Evolutionary conservation across 306 rosid genomes (phyloP), one percentile per base, ranked within the genome.

Genomic region (Glycine tomentella): DNA sequence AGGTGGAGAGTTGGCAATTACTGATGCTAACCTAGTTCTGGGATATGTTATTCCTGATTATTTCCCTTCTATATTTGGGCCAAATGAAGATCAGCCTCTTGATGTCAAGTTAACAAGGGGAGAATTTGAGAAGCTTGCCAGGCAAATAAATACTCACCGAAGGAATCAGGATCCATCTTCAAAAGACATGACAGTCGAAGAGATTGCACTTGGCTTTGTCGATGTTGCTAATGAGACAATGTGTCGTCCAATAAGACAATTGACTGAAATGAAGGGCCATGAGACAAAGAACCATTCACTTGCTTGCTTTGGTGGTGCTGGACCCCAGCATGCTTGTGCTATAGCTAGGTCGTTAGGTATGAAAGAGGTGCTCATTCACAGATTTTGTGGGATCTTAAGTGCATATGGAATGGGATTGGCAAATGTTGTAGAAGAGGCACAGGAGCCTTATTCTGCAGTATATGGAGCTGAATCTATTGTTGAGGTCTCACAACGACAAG

Each of bases 371-470:
- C 86, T 95, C 44, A 83, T 95, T 76, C 98, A 95, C 83, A 91
- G 90, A 70, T 91, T 90, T 74, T 95, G 98, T 77, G 98, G 98
- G 85, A 90, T 95, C 69, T 84, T 95, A 83, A 95, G 97, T 85
- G 98, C 98, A 8, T 95, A 92, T 82, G 98, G 98, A 66, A 95
- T 92, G 98, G 98, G 98, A 70, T 85, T 95, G 87, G 98, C 98
- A n/a, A 97, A 92, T 85, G 98, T 95, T 49, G 91, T 92, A 14
- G 98, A 95, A 90, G 98, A 95, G 75, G 90, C 87, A 65, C 98
- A 95, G 81, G 97, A 92, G 84, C 98, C 97, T 13, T 95, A 87
- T 85, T 89, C 91, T 51, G 91, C 94, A 25, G 91, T 90, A 33
- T 91, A 95, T 85, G 73, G 87, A 79, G 79, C 84, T 7, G 88